Evolutionary conservation across 192 early-diverging fungal genomes (phyloP).

Genomic region (Coemansia sp.): DNA sequence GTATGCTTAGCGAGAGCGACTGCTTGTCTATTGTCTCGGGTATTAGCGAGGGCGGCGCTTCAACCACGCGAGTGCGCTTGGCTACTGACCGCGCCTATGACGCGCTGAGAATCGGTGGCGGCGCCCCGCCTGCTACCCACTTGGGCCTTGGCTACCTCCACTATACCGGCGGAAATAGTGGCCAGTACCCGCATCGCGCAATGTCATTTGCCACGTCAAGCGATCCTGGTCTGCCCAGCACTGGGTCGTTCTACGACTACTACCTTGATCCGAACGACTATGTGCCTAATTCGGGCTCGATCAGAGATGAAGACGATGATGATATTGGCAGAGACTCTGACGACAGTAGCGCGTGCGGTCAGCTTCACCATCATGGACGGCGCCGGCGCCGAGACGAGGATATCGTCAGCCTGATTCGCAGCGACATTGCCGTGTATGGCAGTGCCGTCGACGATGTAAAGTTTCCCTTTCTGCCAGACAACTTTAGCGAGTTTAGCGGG

Average conservation of each 20-base stretch:
- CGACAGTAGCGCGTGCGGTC: conserved; percentile 7
- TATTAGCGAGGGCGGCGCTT: conserved; percentile 46
- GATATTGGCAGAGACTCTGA: neutral
- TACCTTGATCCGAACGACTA: conserved; percentile 19
- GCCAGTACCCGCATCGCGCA: conserved; percentile 11
- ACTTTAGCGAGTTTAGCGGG: conserved; percentile 48
- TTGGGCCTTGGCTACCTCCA: conserved; percentile 11
- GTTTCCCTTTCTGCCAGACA: conserved; percentile 50
- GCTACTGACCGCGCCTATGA: conserved; percentile 48
- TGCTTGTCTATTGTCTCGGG: conserved; percentile 40
- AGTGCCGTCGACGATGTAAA: conserved; percentile 48
- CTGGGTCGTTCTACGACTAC: conserved; percentile 37
- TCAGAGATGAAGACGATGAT: neutral
- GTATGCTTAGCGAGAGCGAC: conserved; percentile 19
- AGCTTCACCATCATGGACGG: neutral
- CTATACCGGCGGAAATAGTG: neutral
- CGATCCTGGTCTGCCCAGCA: conserved; percentile 29
- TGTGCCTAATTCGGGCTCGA: conserved; percentile 12
- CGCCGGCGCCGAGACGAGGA: conserved; percentile 16
- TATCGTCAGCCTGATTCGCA: conserved; percentile 38
- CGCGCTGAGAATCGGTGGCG: conserved; percentile 33
- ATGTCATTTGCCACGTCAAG: conserved; percentile 44
- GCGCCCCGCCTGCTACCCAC: conserved; percentile 5
- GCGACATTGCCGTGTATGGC: conserved; percentile 48
- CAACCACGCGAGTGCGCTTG: conserved; percentile 47